Evolutionary conservation across 1,284 basidiomycete genomes (phyloP).

Genomic region (Fomitopsis palustris): DNA sequence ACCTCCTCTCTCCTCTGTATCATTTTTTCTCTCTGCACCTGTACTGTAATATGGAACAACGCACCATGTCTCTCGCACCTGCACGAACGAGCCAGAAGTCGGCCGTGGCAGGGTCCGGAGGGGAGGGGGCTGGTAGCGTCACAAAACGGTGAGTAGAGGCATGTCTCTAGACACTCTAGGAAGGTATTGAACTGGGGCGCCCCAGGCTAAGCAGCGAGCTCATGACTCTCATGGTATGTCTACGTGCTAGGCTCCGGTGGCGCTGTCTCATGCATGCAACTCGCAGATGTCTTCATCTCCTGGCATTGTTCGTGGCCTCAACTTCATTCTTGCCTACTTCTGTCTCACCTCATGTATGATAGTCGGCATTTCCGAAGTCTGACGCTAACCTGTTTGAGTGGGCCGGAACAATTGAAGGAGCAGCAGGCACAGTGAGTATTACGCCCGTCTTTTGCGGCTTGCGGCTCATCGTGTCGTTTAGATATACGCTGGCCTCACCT

Average conservation of each 20-base stretch:
- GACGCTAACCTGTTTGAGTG: conserved; percentile 83
- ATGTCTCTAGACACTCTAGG: conserved; percentile 1
- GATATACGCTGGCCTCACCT: conserved; percentile 75
- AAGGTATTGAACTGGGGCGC: not conserved
- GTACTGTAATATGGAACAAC: conserved; percentile 57
- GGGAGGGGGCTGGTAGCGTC: conserved; percentile 67
- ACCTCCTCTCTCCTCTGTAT: not conserved
- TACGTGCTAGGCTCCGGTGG: not conserved
- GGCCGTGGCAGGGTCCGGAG: conserved; percentile 43
- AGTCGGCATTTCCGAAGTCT: conserved; percentile 84
- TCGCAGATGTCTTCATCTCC: conserved; percentile 79
- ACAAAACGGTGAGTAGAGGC: conserved; percentile 60
- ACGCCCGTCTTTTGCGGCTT: conserved; percentile 1
- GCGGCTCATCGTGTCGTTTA: conserved; percentile 26
- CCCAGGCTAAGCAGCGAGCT: conserved; percentile 72
- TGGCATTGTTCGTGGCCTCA: conserved; percentile 57
- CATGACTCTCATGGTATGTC: conserved; percentile 78
- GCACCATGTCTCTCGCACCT: conserved; percentile 62
- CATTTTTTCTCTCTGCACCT: not conserved
- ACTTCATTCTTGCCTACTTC: not conserved
- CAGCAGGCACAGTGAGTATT: conserved; percentile 61
- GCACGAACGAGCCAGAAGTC: conserved; percentile 54
- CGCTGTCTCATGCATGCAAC: conserved; percentile 1
- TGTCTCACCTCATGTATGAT: conserved; percentile 4
- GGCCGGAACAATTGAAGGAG: conserved; percentile 80